A percentile compares a stretch with the other conserved stretches of the same genome.
Conservation (phyloP, 169 alveolate species). For the Eimeria sp. region DNA sequence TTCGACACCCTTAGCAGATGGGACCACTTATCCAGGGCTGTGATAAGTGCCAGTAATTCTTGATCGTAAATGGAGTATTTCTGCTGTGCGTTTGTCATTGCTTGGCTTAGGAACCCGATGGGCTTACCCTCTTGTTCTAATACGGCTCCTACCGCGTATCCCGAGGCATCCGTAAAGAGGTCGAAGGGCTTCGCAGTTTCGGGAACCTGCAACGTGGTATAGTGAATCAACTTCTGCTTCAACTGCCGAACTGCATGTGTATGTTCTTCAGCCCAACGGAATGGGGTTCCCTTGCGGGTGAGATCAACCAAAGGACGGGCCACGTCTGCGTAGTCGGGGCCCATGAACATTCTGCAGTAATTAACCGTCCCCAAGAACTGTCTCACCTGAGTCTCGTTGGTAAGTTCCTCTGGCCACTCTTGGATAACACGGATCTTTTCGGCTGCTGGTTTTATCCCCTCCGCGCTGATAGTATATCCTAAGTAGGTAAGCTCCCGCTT, state of each 20-base stretch:
- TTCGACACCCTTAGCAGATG: not conserved
- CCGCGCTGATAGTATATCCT: not conserved
- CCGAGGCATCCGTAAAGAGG: not conserved
- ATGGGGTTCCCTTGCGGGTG: not conserved
- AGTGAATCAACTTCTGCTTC: not conserved
- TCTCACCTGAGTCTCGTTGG: not conserved
- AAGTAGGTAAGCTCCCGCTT: not conserved
- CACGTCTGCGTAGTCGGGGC: not conserved
- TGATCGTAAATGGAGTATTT: constrained; percentile 12
- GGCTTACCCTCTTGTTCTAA: not conserved
- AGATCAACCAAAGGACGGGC: not conserved
- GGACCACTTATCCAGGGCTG: not conserved
- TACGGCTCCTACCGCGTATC: not conserved
- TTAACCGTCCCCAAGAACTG: not conserved
- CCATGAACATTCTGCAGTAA: not conserved
- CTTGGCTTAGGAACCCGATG: constrained; percentile 3
- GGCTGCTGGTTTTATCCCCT: not conserved
- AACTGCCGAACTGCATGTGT: not conserved
- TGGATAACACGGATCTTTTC: not conserved
- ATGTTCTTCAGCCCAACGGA: not conserved
- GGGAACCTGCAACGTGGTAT: not conserved
- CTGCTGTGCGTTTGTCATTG: not conserved
- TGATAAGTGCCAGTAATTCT: not conserved
- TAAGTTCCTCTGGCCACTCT: not conserved
- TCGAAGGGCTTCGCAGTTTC: not conserved